Evolutionary conservation across 192 early-diverging fungal species (phyloP).

Genomic region (Cladochytrium replicatum): DNA sequence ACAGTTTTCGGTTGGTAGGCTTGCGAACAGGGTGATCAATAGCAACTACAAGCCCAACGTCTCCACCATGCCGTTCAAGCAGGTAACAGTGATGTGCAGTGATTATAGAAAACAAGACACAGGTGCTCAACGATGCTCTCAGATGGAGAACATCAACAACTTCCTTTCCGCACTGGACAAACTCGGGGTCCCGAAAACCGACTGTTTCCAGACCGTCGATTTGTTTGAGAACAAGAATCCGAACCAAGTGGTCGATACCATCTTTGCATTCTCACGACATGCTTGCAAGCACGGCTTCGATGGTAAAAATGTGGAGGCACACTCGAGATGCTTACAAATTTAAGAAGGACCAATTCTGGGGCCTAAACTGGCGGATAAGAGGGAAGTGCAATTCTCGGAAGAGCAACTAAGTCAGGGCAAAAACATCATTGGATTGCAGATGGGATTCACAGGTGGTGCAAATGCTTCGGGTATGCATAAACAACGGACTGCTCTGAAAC

Average conservation of each 20-base stretch:
- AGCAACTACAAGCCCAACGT: conserved; percentile 43
- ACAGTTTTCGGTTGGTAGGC: not conserved
- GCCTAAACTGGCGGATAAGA: conserved; percentile 62
- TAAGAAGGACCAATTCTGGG: conserved; percentile 40
- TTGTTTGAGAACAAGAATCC: conserved; percentile 48
- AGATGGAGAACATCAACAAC: conserved; percentile 78
- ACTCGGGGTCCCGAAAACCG: conserved; percentile 59
- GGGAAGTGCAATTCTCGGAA: conserved; percentile 49
- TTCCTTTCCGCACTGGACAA: conserved; percentile 52
- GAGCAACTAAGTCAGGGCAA: conserved; percentile 50
- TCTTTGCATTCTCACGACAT: conserved; percentile 63
- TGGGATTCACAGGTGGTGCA: conserved; percentile 28
- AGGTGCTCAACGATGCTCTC: not conserved
- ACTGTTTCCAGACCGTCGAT: conserved; percentile 76
- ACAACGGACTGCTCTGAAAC: not conserved
- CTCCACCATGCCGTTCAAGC: conserved; percentile 66
- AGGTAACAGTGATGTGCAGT: conserved; percentile 19
- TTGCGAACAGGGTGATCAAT: conserved; percentile 42
- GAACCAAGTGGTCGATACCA: conserved; percentile 53
- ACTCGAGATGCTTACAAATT: too few species aligned
- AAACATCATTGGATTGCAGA: conserved; percentile 45
- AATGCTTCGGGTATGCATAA: conserved; percentile 24
- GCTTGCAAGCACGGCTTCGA: conserved; percentile 49
- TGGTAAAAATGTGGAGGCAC: too few species aligned
- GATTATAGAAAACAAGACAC: not conserved